These are phyloP conservation scores for Solanum rostratum DNA, from an alignment of 257 asterid species.

Conservation along the genomic window DNA sequence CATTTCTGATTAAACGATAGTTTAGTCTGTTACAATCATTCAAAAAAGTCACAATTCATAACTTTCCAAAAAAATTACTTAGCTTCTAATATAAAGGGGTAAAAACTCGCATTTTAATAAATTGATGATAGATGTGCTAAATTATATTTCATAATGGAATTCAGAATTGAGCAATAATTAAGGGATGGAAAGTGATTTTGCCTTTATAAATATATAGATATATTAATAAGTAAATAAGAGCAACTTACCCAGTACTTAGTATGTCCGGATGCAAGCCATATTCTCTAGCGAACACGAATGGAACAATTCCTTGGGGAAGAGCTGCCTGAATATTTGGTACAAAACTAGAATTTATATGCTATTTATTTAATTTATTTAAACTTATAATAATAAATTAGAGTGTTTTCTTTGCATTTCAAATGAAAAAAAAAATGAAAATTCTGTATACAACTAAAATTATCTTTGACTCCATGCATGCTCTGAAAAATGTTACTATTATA, in stretches of 20 bases:
- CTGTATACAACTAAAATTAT: neutral
- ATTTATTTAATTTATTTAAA: neutral
- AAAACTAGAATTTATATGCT: neutral
- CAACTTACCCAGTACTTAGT: slow-evolving; percentile 50
- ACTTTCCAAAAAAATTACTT: too few species aligned
- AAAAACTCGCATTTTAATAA: neutral
- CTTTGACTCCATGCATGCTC: neutral
- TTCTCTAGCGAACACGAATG: slow-evolving; percentile 65
- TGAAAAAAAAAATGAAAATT: neutral
- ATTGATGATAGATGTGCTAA: neutral
- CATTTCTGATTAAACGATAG: too few species aligned
- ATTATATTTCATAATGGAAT: neutral
- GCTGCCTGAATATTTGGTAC: slow-evolving; percentile 36
- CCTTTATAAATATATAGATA: neutral
- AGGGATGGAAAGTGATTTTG: neutral
- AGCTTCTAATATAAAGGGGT: neutral
- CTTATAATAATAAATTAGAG: neutral
- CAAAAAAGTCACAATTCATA: too few species aligned
- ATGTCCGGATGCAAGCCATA: slow-evolving; percentile 57
- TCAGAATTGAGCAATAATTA: neutral
- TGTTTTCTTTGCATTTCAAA: neutral
- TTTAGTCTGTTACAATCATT: too few species aligned
- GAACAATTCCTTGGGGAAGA: slow-evolving; percentile 56
- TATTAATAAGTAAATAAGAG: neutral
- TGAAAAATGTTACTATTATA: neutral